These are phyloP conservation scores for Platismatia glauca DNA, from an alignment of 495 filamentous ascomycete species.

Conservation along the genomic window DNA sequence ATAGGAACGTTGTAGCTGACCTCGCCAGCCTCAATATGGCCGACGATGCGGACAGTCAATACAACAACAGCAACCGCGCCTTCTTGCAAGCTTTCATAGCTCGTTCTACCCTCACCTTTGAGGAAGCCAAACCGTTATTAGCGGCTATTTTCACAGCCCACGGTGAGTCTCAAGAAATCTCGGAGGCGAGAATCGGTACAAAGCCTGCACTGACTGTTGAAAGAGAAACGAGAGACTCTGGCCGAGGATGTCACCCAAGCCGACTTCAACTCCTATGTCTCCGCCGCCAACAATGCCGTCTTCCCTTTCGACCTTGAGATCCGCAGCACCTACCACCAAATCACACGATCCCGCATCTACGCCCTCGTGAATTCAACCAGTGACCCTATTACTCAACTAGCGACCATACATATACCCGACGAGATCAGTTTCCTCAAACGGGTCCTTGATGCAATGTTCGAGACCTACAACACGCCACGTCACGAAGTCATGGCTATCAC, in stretches of 20 bases:
- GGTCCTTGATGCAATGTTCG: conserved; percentile 87
- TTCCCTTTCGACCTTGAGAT: conserved; percentile 83
- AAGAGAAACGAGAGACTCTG: conserved; percentile 37
- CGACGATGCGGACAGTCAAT: conserved; percentile 26
- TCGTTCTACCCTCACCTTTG: conserved; percentile 62
- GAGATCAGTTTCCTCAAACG: conserved; percentile 87
- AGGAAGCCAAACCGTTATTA: conserved; percentile 61
- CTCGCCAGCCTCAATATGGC: conserved; percentile 11
- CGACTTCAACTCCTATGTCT: conserved; percentile 59
- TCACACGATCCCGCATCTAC: conserved; percentile 42
- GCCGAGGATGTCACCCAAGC: conserved; percentile 55
- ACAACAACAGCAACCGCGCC: conserved; percentile 71
- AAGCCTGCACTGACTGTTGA: conserved; percentile 1
- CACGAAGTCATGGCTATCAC: conserved; percentile 74
- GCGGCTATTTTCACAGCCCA: conserved; percentile 62
- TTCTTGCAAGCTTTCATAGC: conserved; percentile 88
- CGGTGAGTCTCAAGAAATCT: conserved; percentile 23
- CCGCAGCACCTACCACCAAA: conserved; percentile 59
- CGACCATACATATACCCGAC: conserved; percentile 70
- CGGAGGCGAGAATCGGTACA: background rate
- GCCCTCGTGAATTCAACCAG: conserved; percentile 83
- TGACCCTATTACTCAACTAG: conserved; percentile 75
- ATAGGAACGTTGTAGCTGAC: background rate
- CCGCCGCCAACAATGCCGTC: conserved; percentile 59
- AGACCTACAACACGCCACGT: conserved; percentile 63